phyloP scores from a whole-genome alignment of 768 basidiomycete genomes.

The Xanthoconium purpureum region DNA sequence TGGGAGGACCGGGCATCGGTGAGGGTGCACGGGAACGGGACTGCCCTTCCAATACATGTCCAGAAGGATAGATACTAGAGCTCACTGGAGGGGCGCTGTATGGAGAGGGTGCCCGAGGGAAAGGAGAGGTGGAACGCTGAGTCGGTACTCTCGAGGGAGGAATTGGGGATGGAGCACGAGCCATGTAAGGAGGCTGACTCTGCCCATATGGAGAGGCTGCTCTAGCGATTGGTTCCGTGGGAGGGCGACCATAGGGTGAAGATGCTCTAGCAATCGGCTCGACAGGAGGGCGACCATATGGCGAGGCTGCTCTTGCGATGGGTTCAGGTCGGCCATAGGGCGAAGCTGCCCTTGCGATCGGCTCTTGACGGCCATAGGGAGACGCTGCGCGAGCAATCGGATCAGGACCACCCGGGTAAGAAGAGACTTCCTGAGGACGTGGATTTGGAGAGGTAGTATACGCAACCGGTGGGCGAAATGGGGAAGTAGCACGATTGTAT shows the following conservation, averaged over 20 bases:
- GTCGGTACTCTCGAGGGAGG: conserved; percentile 21
- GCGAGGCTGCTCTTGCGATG: conserved; percentile 26
- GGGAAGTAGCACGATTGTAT: conserved; percentile 35
- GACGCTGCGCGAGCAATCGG: conserved; percentile 33
- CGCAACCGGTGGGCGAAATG: conserved; percentile 31
- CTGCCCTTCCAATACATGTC: conserved; percentile 56
- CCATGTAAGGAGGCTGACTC: conserved; percentile 23
- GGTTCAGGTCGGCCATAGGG: conserved; percentile 34
- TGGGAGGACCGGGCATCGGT: conserved; percentile 47
- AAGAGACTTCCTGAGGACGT: conserved; percentile 44
- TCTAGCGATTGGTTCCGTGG: conserved; percentile 42
- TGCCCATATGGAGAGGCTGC: conserved; percentile 32
- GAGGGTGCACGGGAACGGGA: conserved; percentile 46
- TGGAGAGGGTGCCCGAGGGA: conserved; percentile 30
- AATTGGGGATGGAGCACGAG: conserved; percentile 30
- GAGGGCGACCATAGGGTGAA: conserved; percentile 35
- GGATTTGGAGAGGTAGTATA: conserved; percentile 47
- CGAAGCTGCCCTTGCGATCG: conserved; percentile 30
- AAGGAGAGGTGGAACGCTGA: conserved; percentile 31
- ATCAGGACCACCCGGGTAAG: conserved; percentile 38
- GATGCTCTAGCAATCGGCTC: conserved; percentile 40
- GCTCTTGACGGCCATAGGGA: conserved; percentile 35
- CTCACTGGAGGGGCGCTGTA: conserved; percentile 22
- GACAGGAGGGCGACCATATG: conserved; percentile 30
- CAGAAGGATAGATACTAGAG: conserved; percentile 48